phyloP scores from a whole-genome alignment of 2,329 filamentous ascomycete species.

The Gnomoniopsis sp. region DNA sequence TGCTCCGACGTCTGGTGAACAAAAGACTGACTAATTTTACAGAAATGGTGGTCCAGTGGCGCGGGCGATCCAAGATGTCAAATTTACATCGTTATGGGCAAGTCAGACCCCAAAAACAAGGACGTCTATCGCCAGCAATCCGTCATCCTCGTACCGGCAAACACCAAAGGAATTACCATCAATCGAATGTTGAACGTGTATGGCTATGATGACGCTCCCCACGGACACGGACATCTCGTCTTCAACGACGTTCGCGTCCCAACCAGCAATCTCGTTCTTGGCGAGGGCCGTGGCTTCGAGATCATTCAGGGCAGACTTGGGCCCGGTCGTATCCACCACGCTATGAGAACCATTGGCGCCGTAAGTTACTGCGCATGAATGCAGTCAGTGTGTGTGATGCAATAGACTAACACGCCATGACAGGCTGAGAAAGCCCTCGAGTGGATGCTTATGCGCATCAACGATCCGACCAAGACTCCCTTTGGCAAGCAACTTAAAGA shows the following conservation, averaged over 20 bases:
- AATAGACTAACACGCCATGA: not conserved
- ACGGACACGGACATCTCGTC: slow-evolving; percentile 89
- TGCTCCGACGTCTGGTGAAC: not conserved
- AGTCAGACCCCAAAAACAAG: slow-evolving; percentile 72
- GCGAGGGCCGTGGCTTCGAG: slow-evolving; percentile 92
- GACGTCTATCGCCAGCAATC: slow-evolving; percentile 89
- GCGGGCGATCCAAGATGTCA: slow-evolving; percentile 89
- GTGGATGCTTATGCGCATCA: slow-evolving; percentile 91
- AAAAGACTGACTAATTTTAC: slow-evolving; percentile 3
- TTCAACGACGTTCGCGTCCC: slow-evolving; percentile 92
- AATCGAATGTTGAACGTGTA: slow-evolving; percentile 92
- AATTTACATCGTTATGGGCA: slow-evolving; percentile 96
- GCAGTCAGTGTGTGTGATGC: not conserved
- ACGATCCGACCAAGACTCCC: slow-evolving; percentile 84
- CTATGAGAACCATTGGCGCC: slow-evolving; percentile 90
- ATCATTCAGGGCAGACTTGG: slow-evolving; percentile 97
- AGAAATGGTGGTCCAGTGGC: slow-evolving; percentile 99
- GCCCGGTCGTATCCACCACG: slow-evolving; percentile 94
- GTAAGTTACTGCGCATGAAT: slow-evolving; percentile 37
- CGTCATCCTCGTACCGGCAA: slow-evolving; percentile 81
- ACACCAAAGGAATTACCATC: slow-evolving; percentile 82
- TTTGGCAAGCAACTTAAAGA: slow-evolving; percentile 85
- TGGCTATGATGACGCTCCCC: slow-evolving; percentile 96
- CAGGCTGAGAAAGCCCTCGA: slow-evolving; percentile 85
- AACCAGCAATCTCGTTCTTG: slow-evolving; percentile 78